Base-by-base conservation (phyloP, 2,329 filamentous ascomycete genomes). In the Stemphylium lycopersici region DNA sequence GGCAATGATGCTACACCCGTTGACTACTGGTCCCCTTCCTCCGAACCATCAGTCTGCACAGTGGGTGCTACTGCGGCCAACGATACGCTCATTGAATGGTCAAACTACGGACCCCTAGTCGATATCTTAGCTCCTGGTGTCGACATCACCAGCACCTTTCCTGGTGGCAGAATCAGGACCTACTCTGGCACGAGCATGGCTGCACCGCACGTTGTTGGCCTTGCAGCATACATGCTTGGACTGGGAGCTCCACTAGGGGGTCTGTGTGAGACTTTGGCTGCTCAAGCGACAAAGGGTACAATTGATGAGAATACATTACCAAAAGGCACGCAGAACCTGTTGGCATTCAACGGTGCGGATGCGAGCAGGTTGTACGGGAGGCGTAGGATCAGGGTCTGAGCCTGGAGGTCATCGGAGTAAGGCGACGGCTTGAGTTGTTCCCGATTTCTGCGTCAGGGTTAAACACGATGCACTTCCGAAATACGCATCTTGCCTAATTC, bases 201-300 rank as follows among this genome's bases (percentile, higher is more conserved):
- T 31, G 82, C 82, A n/a, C 88, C 88, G 4, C 87, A 90, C 70
- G 79, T 90, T 48, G 82, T 84, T 32, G 88, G 88, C 47, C 79
- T 90, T 10, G 86, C 83, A 20, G 87, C 87, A 31, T 90, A 90
- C 75, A 77, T 90, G 39, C 84, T 90, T 76, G 72, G 74, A 10
- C 71, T 81, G 32, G 76, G 55, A 64, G 67, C 13, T 48, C 68
- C n/a, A 63, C 54, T 37, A 72, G 71, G 0, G 61, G 72, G 24
- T 77, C 75, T 85, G 6, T 81, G 79, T 66, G 54, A 71, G 40
- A 78, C 77, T 59, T 79, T 86, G 58, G 69, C 71, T 56, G 66
- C 66, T 34, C 71, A 80, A 24, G 76, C 76, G 26, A 73, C 73
- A 31, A 70, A 70, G 39, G 72, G 73, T 34, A 63, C 67, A 24